Evolutionary conservation across 169 alveolate species (phyloP).

Genomic region (Condylostoma magnum): DNA sequence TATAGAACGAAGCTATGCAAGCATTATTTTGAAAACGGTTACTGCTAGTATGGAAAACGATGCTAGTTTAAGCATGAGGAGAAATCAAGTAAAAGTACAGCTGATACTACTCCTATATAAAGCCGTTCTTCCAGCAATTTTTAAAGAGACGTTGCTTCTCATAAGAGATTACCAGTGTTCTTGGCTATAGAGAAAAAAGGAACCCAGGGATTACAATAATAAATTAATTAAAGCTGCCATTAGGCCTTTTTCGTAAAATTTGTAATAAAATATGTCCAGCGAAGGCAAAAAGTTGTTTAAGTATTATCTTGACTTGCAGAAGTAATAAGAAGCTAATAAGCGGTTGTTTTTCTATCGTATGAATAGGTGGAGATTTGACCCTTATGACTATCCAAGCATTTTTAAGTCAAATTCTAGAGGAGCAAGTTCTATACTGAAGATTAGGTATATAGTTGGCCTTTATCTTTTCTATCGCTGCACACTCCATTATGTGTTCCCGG

Average conservation of each 20-base stretch:
- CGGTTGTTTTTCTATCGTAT: constrained; percentile 21
- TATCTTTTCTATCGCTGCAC: constrained; percentile 15
- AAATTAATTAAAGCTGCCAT: too few relatives aligned
- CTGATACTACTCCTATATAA: too few relatives aligned
- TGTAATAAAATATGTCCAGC: too few relatives aligned
- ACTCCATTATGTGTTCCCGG: constrained; percentile 18
- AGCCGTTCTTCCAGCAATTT: too few relatives aligned
- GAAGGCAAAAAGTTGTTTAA: constrained; percentile 25
- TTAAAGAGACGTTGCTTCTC: too few relatives aligned
- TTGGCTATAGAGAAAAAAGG: too few relatives aligned
- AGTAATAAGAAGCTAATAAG: not conserved
- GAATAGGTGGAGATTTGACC: constrained; percentile 33
- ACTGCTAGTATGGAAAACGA: constrained; percentile 72
- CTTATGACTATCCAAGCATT: constrained; percentile 23
- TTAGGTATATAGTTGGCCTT: not conserved
- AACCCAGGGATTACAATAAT: too few relatives aligned
- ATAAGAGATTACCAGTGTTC: too few relatives aligned
- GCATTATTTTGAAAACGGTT: constrained; percentile 59
- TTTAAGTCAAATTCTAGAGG: constrained; percentile 3
- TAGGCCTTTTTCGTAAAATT: too few relatives aligned
- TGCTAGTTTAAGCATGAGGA: constrained; percentile 68
- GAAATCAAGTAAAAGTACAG: too few relatives aligned
- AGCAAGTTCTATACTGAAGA: not conserved
- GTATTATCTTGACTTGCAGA: constrained; percentile 23
- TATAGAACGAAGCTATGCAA: constrained; percentile 71